Conservation (phyloP, 1,284 basidiomycete genomes). For the Grifola frondosa region DNA sequence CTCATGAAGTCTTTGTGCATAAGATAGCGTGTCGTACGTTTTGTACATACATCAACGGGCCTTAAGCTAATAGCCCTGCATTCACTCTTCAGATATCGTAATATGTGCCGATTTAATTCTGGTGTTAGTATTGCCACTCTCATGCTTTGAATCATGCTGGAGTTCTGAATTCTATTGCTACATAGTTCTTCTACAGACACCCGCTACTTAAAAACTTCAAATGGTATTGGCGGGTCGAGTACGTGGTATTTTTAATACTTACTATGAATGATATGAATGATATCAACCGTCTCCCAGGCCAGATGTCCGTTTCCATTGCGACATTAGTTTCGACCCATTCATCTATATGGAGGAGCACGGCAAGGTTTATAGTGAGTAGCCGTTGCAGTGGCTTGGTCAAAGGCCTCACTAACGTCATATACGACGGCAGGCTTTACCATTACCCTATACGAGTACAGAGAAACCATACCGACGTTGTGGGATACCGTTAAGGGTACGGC, state of each 20-base stretch:
- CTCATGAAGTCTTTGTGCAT: conserved; percentile 5
- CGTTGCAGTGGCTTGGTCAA: background rate
- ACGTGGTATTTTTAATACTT: conserved; percentile 49
- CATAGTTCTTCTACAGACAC: conserved; percentile 63
- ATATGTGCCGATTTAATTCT: conserved; percentile 65
- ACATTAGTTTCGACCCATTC: conserved; percentile 75
- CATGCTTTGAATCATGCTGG: conserved; percentile 12
- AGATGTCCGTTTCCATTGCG: conserved; percentile 72
- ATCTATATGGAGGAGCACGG: conserved; percentile 72
- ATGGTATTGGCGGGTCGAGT: conserved; percentile 35
- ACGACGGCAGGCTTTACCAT: conserved; percentile 62
- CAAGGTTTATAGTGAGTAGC: conserved; percentile 59
- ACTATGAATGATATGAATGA: conserved; percentile 44
- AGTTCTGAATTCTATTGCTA: conserved; percentile 28
- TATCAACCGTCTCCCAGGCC: conserved; percentile 40
- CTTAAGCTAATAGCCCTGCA: background rate
- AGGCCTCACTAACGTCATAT: background rate
- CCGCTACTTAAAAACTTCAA: conserved; percentile 36
- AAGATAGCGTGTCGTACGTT: conserved; percentile 23
- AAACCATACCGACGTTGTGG: conserved; percentile 79
- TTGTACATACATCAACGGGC: background rate
- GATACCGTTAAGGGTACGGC: conserved; percentile 50
- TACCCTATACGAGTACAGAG: conserved; percentile 72
- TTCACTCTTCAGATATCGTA: conserved; percentile 34
- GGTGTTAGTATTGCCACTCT: conserved; percentile 42